Base-by-base conservation (phyloP, 306 rosid species). In the Citrullus amarus region DNA sequence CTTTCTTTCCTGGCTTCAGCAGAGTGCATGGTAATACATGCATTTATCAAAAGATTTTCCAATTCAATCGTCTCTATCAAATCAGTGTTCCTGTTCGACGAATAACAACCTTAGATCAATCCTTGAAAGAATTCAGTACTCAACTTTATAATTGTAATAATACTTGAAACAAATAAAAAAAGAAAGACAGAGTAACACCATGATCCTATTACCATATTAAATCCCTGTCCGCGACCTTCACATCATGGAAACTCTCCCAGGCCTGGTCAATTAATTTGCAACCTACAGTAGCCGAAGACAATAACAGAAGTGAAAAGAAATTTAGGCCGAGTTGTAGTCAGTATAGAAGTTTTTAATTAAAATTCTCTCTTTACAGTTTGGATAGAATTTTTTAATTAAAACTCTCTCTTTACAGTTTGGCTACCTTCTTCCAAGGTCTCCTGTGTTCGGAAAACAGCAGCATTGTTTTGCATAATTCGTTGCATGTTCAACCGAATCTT, bases 1-100 rank as follows among this genome's bases (percentile, higher is more conserved):
- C 98, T 91, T 82, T 93, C 98, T 88, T 93, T 89, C 91, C 98
- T 88, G 76, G 96, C 98, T 87, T 93, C 98, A 78, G 98, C 98
- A 56, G 98, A 93, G 84, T 88, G 90, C 96, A 93, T 91, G 75
- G 98, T 93, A 87, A 93, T 69, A 79, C 87, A 86, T 54, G 98
- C 96, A 89, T 91, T 93, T 86, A 93, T 91, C 87, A 93, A 84
- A 74, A 93, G 96, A 81, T 93, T 93, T 88, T 93, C 98, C 87
- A 93, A 73, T 82, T 93, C 98, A 56, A 93, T 85, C 11, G 96
- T 93, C 87, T 93, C 98, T 16, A 89, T 85, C 88, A 91, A 83
- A 88, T 93, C 98, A 38, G 96, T 77, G 87, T 93, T 93, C 98
- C 96, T 93, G 91, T 25, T 44, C 65, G 73, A 78, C 63, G 7